These are phyloP conservation scores for Strobilomyces dryophilus DNA, from an alignment of 768 basidiomycete species.

Conservation along the genomic window DNA sequence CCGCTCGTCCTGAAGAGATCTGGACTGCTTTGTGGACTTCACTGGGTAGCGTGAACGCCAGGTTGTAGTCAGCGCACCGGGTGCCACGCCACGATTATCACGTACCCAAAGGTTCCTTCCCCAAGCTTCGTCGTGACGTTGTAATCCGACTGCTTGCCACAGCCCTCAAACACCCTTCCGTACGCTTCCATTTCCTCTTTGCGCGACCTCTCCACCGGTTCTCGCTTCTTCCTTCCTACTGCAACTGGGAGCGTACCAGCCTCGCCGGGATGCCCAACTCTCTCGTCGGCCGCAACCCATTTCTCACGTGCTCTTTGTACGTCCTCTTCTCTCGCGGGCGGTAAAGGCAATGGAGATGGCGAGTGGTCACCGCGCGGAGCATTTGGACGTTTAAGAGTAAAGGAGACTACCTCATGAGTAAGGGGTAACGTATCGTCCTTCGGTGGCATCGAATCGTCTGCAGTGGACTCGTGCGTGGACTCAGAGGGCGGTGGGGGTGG, in stretches of 20 bases:
- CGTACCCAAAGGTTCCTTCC: slow-evolving; percentile 95
- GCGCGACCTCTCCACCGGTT: slow-evolving; percentile 46
- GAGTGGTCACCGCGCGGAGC: slow-evolving; percentile 46
- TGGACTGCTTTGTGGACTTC: slow-evolving; percentile 90
- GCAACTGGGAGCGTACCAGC: background rate
- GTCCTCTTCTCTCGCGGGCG: slow-evolving; percentile 29
- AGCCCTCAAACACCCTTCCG: slow-evolving; percentile 63
- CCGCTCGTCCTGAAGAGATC: slow-evolving; percentile 50
- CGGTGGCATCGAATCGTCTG: slow-evolving; percentile 3
- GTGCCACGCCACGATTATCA: slow-evolving; percentile 16
- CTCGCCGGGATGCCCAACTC: slow-evolving; percentile 1
- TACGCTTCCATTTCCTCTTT: slow-evolving; percentile 69
- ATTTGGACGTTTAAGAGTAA: slow-evolving; percentile 41
- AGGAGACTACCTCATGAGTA: slow-evolving; percentile 38
- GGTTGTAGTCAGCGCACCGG: slow-evolving; percentile 7
- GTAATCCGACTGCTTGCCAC: slow-evolving; percentile 72
- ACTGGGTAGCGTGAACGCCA: slow-evolving; percentile 35
- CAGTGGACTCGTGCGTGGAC: slow-evolving; percentile 30
- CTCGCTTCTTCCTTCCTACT: slow-evolving; percentile 34
- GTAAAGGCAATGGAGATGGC: slow-evolving; percentile 36
- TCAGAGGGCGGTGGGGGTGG: slow-evolving; percentile 33
- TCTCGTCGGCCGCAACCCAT: slow-evolving; percentile 13
- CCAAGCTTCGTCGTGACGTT: slow-evolving; percentile 83
- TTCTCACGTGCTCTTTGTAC: slow-evolving; percentile 25
- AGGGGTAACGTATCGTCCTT: slow-evolving; percentile 34